Percentiles rank a stretch among this genome's conserved stretches.
phyloP scores from a whole-genome alignment of 164 flowering plant genomes.

The Kalanchoe fedtschenkoi region DNA sequence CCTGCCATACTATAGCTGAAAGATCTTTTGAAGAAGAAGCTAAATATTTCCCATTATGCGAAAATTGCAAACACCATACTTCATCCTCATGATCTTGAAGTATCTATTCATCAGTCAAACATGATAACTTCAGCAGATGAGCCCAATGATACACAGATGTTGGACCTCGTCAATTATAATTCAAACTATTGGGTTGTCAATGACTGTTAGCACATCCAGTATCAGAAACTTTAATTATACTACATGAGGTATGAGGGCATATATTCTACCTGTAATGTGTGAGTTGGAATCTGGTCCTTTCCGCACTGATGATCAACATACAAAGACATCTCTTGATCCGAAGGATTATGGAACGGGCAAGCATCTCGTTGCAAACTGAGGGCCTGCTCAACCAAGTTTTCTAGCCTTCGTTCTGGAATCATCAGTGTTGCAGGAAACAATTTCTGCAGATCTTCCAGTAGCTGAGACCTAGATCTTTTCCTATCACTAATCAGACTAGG shows the following conservation, averaged over 20 bases:
- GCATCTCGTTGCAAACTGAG: constrained; percentile 58
- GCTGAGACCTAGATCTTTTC: constrained; percentile 31
- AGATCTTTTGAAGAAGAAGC: constrained; percentile 44
- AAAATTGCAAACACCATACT: constrained; percentile 47
- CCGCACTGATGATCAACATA: constrained; percentile 83
- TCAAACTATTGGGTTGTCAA: no score
- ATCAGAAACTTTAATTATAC: background rate
- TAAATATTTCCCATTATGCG: constrained; percentile 41
- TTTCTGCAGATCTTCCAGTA: constrained; percentile 52
- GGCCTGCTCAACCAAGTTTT: constrained; percentile 73
- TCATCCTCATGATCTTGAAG: constrained; percentile 35
- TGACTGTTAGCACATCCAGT: background rate
- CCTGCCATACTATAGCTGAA: constrained; percentile 47
- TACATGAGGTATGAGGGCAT: background rate
- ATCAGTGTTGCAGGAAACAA: constrained; percentile 43
- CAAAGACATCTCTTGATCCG: constrained; percentile 53
- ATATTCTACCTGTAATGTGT: constrained; percentile 52
- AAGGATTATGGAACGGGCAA: constrained; percentile 70
- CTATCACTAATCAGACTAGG: constrained; percentile 18
- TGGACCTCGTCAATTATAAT: background rate
- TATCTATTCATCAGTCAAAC: constrained; percentile 17
- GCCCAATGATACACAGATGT: background rate
- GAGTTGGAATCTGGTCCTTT: constrained; percentile 62
- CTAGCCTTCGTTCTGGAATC: constrained; percentile 32
- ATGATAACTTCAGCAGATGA: background rate